Evolutionary conservation across 1,139 yeast genomes (phyloP), one percentile per base, ranked within the genome.

Genomic region (Candida sanyaensis): DNA sequence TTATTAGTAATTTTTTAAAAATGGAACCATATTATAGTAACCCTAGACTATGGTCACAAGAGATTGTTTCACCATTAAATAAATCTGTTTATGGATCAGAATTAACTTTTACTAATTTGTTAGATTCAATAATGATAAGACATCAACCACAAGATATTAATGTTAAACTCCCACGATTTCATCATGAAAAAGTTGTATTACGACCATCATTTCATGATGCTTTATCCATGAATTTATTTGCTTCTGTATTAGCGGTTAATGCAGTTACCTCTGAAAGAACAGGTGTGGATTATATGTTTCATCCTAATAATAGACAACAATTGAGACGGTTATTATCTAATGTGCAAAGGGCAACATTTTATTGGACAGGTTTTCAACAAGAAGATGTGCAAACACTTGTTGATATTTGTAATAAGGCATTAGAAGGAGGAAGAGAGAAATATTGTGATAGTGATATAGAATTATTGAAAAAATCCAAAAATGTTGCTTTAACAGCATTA

Each of bases 231-330:
- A 84, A 86, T 57, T 63, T 85, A 11, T 86, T 85, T 59, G 77
- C 81, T 5, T 81, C 89, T 0, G 88, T 84, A 1, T 66, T 86
- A 44, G 88, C 89, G 0, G 82, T 83, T 1, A 86, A 86, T 68
- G 88, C 91, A 0, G 87, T 85, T 2, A 81, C 89, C 3, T 84
- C 90, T 0, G 89, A 84, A 58, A 63, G 90, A 42, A 76, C 73
- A 11, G 92, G 81, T 54, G 70, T 76, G 33, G 91, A 86, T 62
- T 86, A 83, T 61, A 83, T 86, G 88, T 84, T 85, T 57, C 85
- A 84, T 64, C 78, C 83, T 0, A 63, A 77, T 0, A 84, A 84
- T 55, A 69, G 80, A 40, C 66, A 62, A 33, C 84, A 83, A 52
- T 62, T 85, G 41, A 67, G 85, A 51, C 63, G 84, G 43, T 71